Conservation (phyloP, 495 filamentous ascomycete species). For the Pyronema omphalodes region DNA sequence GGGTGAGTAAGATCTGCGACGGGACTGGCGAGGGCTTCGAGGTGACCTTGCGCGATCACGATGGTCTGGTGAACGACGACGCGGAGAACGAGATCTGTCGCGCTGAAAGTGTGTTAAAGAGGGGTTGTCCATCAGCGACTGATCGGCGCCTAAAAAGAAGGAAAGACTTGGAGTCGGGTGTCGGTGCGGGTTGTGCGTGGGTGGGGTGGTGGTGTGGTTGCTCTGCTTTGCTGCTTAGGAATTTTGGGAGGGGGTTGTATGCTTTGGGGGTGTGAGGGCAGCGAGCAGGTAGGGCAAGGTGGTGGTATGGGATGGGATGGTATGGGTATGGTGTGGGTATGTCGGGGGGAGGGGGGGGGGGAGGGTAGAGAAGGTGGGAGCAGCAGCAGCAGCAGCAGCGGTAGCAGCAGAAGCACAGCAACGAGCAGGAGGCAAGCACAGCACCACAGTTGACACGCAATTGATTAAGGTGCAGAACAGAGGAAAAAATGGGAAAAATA, state of each 20-base stretch:
- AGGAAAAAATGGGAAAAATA: too few species aligned
- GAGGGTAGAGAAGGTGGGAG: neutral
- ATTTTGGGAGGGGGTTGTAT: constrained; percentile 15
- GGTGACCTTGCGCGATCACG: constrained; percentile 26
- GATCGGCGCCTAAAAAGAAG: constrained; percentile 25
- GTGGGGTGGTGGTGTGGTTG: constrained; percentile 16
- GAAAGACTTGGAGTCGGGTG: neutral
- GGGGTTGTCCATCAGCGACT: constrained; percentile 25
- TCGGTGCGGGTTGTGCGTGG: constrained; percentile 5
- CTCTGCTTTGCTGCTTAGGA: constrained; percentile 24
- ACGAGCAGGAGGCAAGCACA: neutral
- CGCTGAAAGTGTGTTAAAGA: constrained; percentile 41
- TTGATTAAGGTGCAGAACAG: too few species aligned
- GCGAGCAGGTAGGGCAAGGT: constrained; percentile 24
- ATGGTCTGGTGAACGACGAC: constrained; percentile 47
- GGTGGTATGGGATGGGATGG: neutral
- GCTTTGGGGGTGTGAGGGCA: constrained; percentile 20
- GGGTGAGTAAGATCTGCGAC: constrained; percentile 77
- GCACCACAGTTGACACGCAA: too few species aligned
- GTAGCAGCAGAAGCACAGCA: neutral
- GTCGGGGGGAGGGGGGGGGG: neutral
- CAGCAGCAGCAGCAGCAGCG: neutral
- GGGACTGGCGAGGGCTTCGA: constrained; percentile 48
- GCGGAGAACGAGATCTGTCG: constrained; percentile 84
- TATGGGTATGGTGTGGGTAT: neutral